Evolutionary conservation across 768 basidiomycete genomes (phyloP).

Genomic region (Scleroderma bovista): DNA sequence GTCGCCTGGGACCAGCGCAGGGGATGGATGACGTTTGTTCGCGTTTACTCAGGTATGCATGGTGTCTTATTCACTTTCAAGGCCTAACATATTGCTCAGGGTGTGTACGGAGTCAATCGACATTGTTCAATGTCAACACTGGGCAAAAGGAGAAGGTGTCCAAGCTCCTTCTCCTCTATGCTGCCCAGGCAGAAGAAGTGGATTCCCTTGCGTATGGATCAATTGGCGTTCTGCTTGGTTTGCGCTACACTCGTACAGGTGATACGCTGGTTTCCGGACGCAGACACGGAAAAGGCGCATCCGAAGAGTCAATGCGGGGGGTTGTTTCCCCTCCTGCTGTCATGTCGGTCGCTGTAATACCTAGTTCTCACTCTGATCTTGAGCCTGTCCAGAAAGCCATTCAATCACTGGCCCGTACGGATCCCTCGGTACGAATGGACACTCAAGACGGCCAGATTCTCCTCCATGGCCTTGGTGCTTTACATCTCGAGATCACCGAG

Average conservation of each 20-base stretch:
- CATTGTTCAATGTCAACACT: constrained; percentile 58
- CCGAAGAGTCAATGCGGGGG: constrained; percentile 45
- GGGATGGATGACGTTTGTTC: constrained; percentile 92
- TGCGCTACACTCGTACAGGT: constrained; percentile 81
- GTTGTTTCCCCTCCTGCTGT: constrained; percentile 79
- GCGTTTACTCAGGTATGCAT: constrained; percentile 75
- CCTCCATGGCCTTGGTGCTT: constrained; percentile 76
- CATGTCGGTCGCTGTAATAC: constrained; percentile 78
- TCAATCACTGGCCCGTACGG: constrained; percentile 68
- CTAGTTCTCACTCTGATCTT: constrained; percentile 73
- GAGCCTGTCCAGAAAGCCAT: constrained; percentile 75
- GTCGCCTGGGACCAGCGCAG: constrained; percentile 76
- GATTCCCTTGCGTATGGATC: constrained; percentile 76
- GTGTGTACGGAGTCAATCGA: constrained; percentile 57
- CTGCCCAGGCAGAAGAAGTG: constrained; percentile 70
- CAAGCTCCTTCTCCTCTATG: constrained; percentile 75
- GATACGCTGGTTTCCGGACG: constrained; percentile 68
- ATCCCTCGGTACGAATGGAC: constrained; percentile 82
- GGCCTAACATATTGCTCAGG: constrained; percentile 32
- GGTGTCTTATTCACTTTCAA: neutral
- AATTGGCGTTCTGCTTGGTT: constrained; percentile 78
- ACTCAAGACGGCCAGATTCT: constrained; percentile 78
- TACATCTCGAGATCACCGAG: constrained; percentile 88
- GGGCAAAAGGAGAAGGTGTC: constrained; percentile 68
- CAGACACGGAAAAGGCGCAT: constrained; percentile 29